Evolutionary conservation across 177 flowering plant genomes (phyloP).

Genomic region (Tripterygium wilfordii): DNA sequence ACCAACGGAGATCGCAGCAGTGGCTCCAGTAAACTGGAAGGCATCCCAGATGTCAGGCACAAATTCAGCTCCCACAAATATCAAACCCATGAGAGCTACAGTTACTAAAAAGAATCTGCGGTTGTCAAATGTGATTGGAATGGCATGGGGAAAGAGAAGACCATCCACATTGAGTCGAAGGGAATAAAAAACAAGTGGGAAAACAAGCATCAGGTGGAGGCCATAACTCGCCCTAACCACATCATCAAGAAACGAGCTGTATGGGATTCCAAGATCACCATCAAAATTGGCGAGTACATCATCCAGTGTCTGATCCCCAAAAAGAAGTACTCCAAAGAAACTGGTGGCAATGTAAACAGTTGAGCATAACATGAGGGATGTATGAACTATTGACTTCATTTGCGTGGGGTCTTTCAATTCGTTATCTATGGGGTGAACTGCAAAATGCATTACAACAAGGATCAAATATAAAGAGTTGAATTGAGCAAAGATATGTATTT

Average conservation of each 20-base stretch:
- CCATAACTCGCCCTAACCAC: slow-evolving; percentile 78
- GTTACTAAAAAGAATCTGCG: slow-evolving; percentile 54
- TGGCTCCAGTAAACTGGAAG: slow-evolving; percentile 90
- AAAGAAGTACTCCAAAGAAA: slow-evolving; percentile 77
- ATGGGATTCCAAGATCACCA: slow-evolving; percentile 68
- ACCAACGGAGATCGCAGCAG: slow-evolving; percentile 72
- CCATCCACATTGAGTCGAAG: slow-evolving; percentile 87
- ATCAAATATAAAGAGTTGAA: not conserved
- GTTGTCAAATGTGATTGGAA: slow-evolving; percentile 50
- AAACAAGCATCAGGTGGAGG: slow-evolving; percentile 90
- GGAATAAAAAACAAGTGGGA: slow-evolving; percentile 81
- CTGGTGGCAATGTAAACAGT: slow-evolving; percentile 72
- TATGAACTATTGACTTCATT: slow-evolving; percentile 67
- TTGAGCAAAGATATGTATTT: not conserved
- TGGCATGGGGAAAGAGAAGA: slow-evolving; percentile 60
- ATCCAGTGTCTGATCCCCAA: slow-evolving; percentile 73
- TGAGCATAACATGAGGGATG: slow-evolving; percentile 61
- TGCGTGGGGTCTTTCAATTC: slow-evolving; percentile 64
- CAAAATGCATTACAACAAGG: slow-evolving; percentile 5
- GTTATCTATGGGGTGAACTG: slow-evolving; percentile 87
- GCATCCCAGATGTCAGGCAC: slow-evolving; percentile 93
- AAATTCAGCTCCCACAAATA: slow-evolving; percentile 72
- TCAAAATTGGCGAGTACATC: slow-evolving; percentile 90
- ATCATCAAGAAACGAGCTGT: slow-evolving; percentile 57
- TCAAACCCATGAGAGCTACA: slow-evolving; percentile 50